Base-by-base conservation (phyloP, 1,139 yeast genomes). In the Scheffersomyces titani region DNA sequence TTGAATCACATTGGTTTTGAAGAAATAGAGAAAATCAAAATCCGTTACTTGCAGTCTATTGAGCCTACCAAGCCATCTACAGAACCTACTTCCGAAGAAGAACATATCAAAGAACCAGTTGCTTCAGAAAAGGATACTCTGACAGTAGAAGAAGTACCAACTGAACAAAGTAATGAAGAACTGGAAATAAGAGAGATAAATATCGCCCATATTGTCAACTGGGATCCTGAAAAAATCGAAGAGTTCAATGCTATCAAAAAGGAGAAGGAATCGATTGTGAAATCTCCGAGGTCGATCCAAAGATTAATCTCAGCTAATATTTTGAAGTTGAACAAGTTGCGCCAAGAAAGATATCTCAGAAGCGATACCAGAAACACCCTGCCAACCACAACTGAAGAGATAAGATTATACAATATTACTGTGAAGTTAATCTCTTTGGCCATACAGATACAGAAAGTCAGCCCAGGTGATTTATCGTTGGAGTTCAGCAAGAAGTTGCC, bases 1-100 rank as follows among this genome's bases (percentile, higher is more conserved):
- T 80, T 87, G 57, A 91, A 89, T 63, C 92, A 86, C 68, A 77
- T 88, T 51, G 96, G 96, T 0, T 79, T 80, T 54, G 76, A 77
- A 52, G 79, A 84, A 55, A 71, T 87, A 40, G 70, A 71, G n/a
- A 72, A 77, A 21, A 73, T 75, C 50, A 78, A 73, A 57, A 64
- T 65, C n/a, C 63, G 64, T 21, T 76, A 65, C 58, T 61, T 70
- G 36, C 47, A 59, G 18, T 46, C 24, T 45, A 21, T n/a, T 21
- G 44, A 16, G 40, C 51, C 47, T 18, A 45, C 46, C 19, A 44
- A 45, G 11, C 54, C 53, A 52, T 48, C 44, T 13, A 19, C 48
- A 24, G 50, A 49, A 18, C 50, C 44, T 16, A 52, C 51, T 46
- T 60, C 19, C 21, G 52, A 46, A n/a, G 52, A 53, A 19, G 55